A percentile compares a stretch with the other conserved stretches of the same genome.
Evolutionary conservation across 306 rosid genomes (phyloP).

Genomic region (Fagus crenata): DNA sequence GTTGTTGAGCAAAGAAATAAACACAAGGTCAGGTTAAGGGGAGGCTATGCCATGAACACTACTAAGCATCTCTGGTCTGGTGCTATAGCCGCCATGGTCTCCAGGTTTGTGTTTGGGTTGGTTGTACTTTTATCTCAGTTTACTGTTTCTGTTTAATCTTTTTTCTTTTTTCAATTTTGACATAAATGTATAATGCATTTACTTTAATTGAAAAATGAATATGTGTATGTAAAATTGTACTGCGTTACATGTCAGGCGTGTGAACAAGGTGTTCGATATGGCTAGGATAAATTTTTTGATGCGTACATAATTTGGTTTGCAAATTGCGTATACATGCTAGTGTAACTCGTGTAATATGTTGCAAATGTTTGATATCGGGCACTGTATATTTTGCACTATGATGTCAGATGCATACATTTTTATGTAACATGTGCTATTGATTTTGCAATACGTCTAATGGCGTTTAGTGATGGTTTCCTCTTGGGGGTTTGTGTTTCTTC

Average conservation of each 20-base stretch:
- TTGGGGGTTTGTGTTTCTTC: background rate
- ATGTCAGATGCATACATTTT: background rate
- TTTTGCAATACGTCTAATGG: background rate
- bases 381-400: background rate
- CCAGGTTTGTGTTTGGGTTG: constrained; percentile 52
- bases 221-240: background rate
- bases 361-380: background rate
- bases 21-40: constrained; percentile 43
- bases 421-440: background rate
- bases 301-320: background rate
- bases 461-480: background rate
- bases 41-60: constrained; percentile 68
- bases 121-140: background rate
- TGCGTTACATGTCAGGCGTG: background rate
- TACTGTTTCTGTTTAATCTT: background rate
- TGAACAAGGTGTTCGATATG: background rate
- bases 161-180: too few relatives aligned
- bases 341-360: background rate
- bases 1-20: constrained; percentile 33
- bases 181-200: background rate
- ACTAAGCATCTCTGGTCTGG: constrained; percentile 96
- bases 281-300: background rate
- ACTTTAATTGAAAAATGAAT: background rate
- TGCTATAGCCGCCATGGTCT: constrained; percentile 98
- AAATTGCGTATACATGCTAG: background rate